These are phyloP conservation scores for Penicillium sp. DNA, from an alignment of 2,329 filamentous ascomycete species.

Conservation along the genomic window DNA sequence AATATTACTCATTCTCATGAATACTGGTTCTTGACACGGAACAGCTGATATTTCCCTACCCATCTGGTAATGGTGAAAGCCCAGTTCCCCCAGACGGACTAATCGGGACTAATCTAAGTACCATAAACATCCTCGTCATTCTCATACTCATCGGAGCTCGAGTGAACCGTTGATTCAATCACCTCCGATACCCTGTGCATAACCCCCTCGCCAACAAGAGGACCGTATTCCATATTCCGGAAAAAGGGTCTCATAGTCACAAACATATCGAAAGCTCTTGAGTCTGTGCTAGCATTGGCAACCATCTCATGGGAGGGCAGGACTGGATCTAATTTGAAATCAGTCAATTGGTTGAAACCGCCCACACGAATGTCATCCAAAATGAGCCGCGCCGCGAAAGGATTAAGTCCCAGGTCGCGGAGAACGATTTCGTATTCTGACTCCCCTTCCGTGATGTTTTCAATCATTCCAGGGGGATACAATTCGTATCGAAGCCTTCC, in stretches of 20 bases:
- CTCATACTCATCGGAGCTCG: not conserved
- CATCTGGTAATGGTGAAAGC: not conserved
- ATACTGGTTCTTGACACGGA: not conserved
- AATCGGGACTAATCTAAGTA: not conserved
- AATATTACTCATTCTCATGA: not conserved
- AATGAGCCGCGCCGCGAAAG: slow-evolving; percentile 67
- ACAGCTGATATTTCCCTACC: too few relatives aligned
- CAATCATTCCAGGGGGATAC: not conserved
- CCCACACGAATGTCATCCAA: slow-evolving; percentile 31
- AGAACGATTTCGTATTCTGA: slow-evolving; percentile 43
- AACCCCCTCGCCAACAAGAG: not conserved
- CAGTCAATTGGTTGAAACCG: not conserved
- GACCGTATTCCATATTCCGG: not conserved
- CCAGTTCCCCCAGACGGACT: not conserved
- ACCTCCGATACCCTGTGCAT: not conserved
- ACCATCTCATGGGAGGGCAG: not conserved
- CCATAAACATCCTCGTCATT: not conserved
- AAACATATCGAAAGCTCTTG: not conserved
- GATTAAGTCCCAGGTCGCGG: slow-evolving; percentile 64
- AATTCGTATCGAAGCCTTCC: slow-evolving; percentile 38
- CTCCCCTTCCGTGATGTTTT: slow-evolving; percentile 66
- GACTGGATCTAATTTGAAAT: not conserved
- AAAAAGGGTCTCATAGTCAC: not conserved
- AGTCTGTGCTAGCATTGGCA: not conserved
- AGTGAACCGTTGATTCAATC: not conserved